Evolutionary conservation across 306 rosid genomes (phyloP).

Genomic region (Cicer bijugum): DNA sequence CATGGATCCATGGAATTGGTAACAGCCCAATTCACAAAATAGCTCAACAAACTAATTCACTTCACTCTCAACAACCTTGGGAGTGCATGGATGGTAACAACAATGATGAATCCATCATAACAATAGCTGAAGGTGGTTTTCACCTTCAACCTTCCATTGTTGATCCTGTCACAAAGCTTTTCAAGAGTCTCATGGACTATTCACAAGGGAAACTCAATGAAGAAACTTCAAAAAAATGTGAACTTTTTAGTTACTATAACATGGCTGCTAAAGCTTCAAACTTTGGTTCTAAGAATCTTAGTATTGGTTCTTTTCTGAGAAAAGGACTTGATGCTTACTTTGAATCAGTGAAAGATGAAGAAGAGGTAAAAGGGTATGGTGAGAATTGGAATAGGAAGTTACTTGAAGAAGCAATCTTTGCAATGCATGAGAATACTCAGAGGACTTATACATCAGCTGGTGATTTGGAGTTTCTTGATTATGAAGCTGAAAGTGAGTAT

Average conservation of each 20-base stretch:
- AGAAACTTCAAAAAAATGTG: slow-evolving; percentile 35
- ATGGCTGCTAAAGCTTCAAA: slow-evolving; percentile 52
- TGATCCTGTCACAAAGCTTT: slow-evolving; percentile 67
- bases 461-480: slow-evolving; percentile 71
- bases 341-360: slow-evolving; percentile 51
- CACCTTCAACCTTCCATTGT: slow-evolving; percentile 54
- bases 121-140: slow-evolving; percentile 85
- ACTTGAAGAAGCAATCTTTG: slow-evolving; percentile 74
- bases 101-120: slow-evolving; percentile 59
- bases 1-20: slow-evolving; percentile 98
- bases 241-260: slow-evolving; percentile 28
- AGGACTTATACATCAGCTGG: slow-evolving; percentile 93
- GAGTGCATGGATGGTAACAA: slow-evolving; percentile 85
- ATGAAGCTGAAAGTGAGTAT: slow-evolving; percentile 81
- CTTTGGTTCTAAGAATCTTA: slow-evolving; percentile 49
- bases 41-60: slow-evolving; percentile 70
- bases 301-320: slow-evolving; percentile 73
- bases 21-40: slow-evolving; percentile 85
- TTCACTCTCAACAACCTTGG: slow-evolving; percentile 85
- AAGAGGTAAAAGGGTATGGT: slow-evolving; percentile 54
- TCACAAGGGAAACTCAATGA: slow-evolving; percentile 61
- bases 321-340: slow-evolving; percentile 68
- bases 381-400: slow-evolving; percentile 61
- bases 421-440: slow-evolving; percentile 75
- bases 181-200: slow-evolving; percentile 72